Percentiles rank a stretch among this genome's conserved stretches.
Evolutionary conservation across 2,329 filamentous ascomycete genomes (phyloP).

Genomic region (Arthroderma sp.): DNA sequence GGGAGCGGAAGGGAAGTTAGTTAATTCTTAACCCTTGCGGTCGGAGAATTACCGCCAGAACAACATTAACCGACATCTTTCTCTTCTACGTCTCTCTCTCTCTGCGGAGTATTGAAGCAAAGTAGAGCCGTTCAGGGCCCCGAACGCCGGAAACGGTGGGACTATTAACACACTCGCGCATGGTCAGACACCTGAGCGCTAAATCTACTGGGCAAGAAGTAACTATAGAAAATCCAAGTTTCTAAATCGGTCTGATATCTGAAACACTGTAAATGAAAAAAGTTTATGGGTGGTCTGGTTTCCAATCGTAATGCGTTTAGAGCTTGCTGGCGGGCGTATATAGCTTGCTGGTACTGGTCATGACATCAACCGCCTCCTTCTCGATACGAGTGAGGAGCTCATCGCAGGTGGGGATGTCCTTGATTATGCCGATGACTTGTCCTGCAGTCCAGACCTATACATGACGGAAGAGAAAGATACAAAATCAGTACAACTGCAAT

Average conservation of each 20-base stretch:
- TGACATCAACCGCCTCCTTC: slow-evolving; percentile 57
- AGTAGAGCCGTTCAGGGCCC: too few relatives aligned
- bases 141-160: too few relatives aligned
- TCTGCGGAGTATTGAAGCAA: too few relatives aligned
- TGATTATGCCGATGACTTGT: slow-evolving; percentile 81
- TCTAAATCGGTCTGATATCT: neutral
- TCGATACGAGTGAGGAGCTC: slow-evolving; percentile 61
- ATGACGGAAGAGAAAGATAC: slow-evolving; percentile 8
- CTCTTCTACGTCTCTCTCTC: too few relatives aligned
- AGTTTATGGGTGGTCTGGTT: neutral
- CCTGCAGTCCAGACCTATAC: slow-evolving; percentile 86
- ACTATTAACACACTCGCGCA: too few relatives aligned
- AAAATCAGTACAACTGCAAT: slow-evolving; percentile 8
- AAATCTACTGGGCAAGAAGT: too few relatives aligned
- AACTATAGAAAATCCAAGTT: neutral
- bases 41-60: neutral
- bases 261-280: neutral
- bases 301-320: neutral
- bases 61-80: too few relatives aligned
- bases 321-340: slow-evolving; percentile 23
- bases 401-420: slow-evolving; percentile 68
- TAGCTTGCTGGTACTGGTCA: slow-evolving; percentile 49
- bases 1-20: slow-evolving; percentile 5
- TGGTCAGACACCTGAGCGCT: too few relatives aligned
- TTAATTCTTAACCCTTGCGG: neutral